Evolutionary conservation across 108 stramenopile genomes (phyloP).

Genomic region (Pseudonitzschia multistriata): DNA sequence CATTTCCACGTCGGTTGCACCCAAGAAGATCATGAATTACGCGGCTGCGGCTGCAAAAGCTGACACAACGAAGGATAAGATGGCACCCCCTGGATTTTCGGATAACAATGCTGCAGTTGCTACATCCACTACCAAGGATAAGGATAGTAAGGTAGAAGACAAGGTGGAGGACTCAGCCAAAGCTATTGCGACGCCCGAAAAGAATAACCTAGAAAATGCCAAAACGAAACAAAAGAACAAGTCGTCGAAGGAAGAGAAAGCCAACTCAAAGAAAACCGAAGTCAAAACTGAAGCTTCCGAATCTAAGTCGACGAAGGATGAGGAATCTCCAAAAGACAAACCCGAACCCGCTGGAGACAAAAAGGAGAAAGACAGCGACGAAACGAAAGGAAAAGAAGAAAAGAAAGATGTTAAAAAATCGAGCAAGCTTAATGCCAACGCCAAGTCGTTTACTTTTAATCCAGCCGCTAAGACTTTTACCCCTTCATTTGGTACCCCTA

Average conservation of each 20-base stretch:
- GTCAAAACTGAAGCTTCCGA: slow-evolving; percentile 14
- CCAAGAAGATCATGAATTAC: slow-evolving; percentile 41
- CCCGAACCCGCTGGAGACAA: neutral
- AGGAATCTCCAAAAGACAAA: slow-evolving; percentile 13
- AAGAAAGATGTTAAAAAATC: slow-evolving; percentile 34
- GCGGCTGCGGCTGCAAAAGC: slow-evolving; percentile 44
- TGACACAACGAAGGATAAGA: slow-evolving; percentile 25
- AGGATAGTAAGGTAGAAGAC: neutral
- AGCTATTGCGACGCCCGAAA: slow-evolving; percentile 10
- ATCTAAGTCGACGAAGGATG: neutral
- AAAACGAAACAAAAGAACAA: slow-evolving; percentile 17
- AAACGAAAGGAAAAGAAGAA: slow-evolving; percentile 30
- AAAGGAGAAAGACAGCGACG: neutral
- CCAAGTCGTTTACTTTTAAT: slow-evolving; percentile 79
- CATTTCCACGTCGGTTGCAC: slow-evolving; percentile 46
- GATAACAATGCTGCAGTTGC: neutral
- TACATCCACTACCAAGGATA: neutral
- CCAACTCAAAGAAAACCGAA: neutral
- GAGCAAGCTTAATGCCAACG: slow-evolving; percentile 81
- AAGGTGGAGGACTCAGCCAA: slow-evolving; percentile 5
- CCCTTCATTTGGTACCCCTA: slow-evolving; percentile 43
- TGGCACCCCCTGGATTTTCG: slow-evolving; percentile 27
- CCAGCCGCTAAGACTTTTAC: slow-evolving; percentile 78
- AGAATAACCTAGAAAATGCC: slow-evolving; percentile 8
- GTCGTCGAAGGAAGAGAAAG: slow-evolving; percentile 17